These are phyloP conservation scores for Pleurotus pulmonarius DNA, from an alignment of 768 basidiomycete genomes.

Conservation along the genomic window DNA sequence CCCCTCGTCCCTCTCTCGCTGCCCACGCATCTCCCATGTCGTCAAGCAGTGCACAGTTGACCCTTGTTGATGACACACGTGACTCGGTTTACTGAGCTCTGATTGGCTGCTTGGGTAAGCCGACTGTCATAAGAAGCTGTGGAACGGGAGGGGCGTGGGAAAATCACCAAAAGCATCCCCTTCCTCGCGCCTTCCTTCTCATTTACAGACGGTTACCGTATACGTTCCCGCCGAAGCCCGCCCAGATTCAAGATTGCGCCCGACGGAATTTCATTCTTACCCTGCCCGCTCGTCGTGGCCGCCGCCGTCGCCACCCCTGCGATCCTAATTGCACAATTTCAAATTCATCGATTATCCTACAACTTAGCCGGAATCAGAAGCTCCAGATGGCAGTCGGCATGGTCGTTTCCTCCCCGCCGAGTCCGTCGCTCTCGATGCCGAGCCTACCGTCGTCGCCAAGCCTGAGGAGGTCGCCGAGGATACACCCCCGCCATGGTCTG, in stretches of 20 bases:
- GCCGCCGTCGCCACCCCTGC: neutral
- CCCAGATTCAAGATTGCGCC: neutral
- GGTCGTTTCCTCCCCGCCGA: neutral
- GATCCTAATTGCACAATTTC: neutral
- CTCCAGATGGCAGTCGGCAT: neutral
- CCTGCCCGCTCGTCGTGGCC: neutral
- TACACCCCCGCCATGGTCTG: neutral
- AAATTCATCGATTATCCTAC: neutral
- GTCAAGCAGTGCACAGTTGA: neutral
- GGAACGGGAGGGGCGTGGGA: neutral
- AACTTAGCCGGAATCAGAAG: too few relatives aligned
- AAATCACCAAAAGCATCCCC: neutral
- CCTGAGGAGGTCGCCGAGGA: neutral
- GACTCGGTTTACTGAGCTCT: neutral
- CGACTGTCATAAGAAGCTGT: conserved; percentile 1
- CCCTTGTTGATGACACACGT: neutral
- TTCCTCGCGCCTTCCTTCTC: neutral
- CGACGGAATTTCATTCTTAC: neutral
- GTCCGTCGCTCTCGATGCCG: neutral
- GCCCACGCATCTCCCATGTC: neutral
- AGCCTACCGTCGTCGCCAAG: neutral
- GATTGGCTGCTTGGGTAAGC: neutral
- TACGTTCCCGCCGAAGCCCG: neutral
- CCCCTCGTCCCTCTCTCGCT: neutral
- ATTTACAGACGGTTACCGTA: neutral